Percentiles rank a stretch among this genome's conserved stretches.
These are phyloP conservation scores for Parasarocladium wereldwijsianum DNA, from an alignment of 2,329 filamentous ascomycete genomes.

Conservation along the genomic window DNA sequence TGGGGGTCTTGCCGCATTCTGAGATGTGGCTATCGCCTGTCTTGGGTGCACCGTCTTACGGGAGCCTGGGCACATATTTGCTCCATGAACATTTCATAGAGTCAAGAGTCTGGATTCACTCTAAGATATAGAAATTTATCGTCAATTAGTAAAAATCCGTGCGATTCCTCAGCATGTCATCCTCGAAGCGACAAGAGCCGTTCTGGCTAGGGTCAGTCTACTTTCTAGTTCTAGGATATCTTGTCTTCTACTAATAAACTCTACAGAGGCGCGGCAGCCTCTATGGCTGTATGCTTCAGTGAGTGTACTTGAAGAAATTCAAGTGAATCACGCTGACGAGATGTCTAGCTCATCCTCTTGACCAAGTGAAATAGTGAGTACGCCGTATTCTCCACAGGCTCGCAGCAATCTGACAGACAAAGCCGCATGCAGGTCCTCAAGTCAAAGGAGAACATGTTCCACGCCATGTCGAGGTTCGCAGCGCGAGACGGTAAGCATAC, in stretches of 20 bases:
- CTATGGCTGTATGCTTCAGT: conserved; percentile 31
- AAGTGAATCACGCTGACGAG: conserved; percentile 1
- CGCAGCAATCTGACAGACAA: not conserved
- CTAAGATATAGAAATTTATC: too few relatives aligned
- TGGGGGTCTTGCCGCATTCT: too few relatives aligned
- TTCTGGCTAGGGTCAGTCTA: conserved; percentile 27
- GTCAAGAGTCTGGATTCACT: too few relatives aligned
- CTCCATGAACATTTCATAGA: too few relatives aligned
- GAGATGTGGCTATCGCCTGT: too few relatives aligned
- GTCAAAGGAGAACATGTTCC: conserved; percentile 23
- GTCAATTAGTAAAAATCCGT: too few relatives aligned
- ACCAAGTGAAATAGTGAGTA: conserved; percentile 28
- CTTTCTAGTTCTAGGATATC: not conserved
- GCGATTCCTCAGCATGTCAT: conserved; percentile 6
- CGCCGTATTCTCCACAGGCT: not conserved
- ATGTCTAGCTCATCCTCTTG: conserved; percentile 24
- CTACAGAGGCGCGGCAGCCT: conserved; percentile 25
- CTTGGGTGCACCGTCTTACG: too few relatives aligned
- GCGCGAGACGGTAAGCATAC: conserved; percentile 19
- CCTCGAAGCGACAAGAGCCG: conserved; percentile 20
- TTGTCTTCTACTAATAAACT: not conserved
- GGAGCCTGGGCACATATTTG: too few relatives aligned
- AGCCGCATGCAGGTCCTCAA: conserved; percentile 30
- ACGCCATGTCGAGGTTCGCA: conserved; percentile 22
- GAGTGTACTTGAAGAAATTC: conserved; percentile 8